Evolutionary conservation across 176 grass and related monocot species (phyloP).

Genomic region (Phyllostachys edulis): DNA sequence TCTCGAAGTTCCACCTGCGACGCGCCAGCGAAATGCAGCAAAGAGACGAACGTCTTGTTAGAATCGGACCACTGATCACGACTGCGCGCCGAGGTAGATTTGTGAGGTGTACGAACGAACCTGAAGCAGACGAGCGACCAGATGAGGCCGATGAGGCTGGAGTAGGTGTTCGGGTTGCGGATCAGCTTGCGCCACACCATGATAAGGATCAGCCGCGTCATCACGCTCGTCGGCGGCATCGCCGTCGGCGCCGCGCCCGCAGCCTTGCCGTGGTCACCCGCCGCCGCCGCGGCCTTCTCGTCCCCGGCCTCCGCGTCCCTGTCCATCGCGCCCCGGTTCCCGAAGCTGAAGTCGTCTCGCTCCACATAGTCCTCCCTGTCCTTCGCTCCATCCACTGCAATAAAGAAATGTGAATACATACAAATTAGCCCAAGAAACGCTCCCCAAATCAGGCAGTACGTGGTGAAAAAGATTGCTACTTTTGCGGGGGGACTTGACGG

Average conservation of each 20-base stretch:
- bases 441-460: not conserved
- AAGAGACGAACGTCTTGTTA: not conserved
- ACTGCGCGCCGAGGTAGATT: not conserved
- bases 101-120: conserved; percentile 38
- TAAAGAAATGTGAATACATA: conserved; percentile 11
- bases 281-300: conserved; percentile 47
- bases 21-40: conserved; percentile 11
- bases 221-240: conserved; percentile 97
- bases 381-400: conserved; percentile 63
- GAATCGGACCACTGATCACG: not conserved
- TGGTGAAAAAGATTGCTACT: conserved; percentile 30
- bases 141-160: conserved; percentile 91
- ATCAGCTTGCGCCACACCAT: conserved; percentile 99
- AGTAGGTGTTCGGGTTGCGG: conserved; percentile 99
- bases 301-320: conserved; percentile 65
- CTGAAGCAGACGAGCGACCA: conserved; percentile 99
- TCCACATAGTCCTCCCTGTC: conserved; percentile 61
- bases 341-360: conserved; percentile 92
- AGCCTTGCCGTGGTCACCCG: conserved; percentile 17
- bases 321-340: conserved; percentile 56
- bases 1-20: conserved; percentile 88
- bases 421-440: conserved; percentile 22
- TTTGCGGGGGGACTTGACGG: conserved; percentile 78
- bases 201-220: conserved; percentile 97
- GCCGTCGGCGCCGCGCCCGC: conserved; percentile 38